phyloP scores from a whole-genome alignment of 2,329 filamentous ascomycete genomes.

The Didymella glomerata region DNA sequence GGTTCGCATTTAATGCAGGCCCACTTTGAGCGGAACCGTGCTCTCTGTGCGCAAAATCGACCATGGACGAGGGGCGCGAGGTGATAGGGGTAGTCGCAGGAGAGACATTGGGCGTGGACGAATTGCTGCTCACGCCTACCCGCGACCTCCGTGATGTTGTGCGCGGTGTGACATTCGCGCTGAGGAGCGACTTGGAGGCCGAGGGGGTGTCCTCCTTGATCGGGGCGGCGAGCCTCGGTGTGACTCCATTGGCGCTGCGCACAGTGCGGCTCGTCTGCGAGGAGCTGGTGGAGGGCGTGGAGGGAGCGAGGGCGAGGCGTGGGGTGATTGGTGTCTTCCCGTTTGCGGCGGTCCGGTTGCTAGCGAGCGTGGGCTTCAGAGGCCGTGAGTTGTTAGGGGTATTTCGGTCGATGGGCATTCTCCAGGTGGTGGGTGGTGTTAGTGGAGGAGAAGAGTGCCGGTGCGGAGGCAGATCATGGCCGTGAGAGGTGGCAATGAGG shows the following conservation, averaged over 20 bases:
- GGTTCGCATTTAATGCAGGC: constrained; percentile 32
- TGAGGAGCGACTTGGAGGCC: constrained; percentile 65
- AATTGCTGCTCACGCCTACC: constrained; percentile 67
- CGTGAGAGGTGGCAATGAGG: constrained; percentile 35
- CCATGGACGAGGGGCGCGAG: constrained; percentile 46
- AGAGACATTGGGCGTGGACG: constrained; percentile 71
- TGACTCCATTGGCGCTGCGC: constrained; percentile 39
- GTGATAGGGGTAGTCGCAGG: constrained; percentile 56
- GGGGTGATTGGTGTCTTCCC: constrained; percentile 64
- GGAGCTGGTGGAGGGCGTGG: constrained; percentile 32
- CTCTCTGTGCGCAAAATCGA: constrained; percentile 43
- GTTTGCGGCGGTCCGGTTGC: constrained; percentile 61
- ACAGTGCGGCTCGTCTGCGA: constrained; percentile 40
- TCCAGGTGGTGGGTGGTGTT: constrained; percentile 32
- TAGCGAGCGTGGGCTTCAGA: constrained; percentile 73
- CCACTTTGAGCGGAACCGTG: constrained; percentile 38
- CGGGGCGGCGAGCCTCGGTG: constrained; percentile 46
- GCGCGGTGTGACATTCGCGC: constrained; percentile 78
- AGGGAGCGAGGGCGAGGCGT: constrained; percentile 59
- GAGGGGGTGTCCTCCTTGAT: constrained; percentile 63
- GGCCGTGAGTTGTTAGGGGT: constrained; percentile 64
- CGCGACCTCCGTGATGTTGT: constrained; percentile 77
- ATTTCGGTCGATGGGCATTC: constrained; percentile 51
- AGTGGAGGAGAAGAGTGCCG: constrained; percentile 26
- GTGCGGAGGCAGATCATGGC: constrained; percentile 41